These are phyloP conservation scores for Aegilops tauschii DNA, from an alignment of 176 grass and related monocot species.

Conservation along the genomic window DNA sequence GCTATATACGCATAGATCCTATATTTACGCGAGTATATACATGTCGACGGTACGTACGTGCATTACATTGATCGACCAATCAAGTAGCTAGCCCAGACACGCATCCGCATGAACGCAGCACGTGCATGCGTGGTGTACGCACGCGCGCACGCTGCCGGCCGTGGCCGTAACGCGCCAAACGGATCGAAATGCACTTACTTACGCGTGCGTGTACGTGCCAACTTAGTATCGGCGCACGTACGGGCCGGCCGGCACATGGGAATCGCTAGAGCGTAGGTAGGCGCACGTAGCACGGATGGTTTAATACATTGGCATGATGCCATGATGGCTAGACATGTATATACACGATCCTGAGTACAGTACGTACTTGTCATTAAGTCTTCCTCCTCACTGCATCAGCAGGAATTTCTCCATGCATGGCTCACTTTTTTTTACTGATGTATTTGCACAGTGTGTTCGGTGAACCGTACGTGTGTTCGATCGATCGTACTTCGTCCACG, in stretches of 20 bases:
- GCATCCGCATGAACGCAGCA: neutral
- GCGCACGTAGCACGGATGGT: too few relatives aligned
- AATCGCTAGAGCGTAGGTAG: too few relatives aligned
- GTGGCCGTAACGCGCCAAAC: slow-evolving; percentile 18
- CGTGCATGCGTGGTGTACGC: neutral
- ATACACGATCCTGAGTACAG: too few relatives aligned
- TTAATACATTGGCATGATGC: neutral
- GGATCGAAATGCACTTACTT: neutral
- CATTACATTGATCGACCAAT: neutral
- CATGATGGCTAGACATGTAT: neutral
- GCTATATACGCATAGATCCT: slow-evolving; percentile 3
- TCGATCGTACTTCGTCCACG: neutral
- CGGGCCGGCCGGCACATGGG: too few relatives aligned
- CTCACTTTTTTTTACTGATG: neutral
- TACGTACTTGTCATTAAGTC: neutral
- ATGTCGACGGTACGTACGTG: neutral
- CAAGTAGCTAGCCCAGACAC: neutral
- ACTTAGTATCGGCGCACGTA: neutral
- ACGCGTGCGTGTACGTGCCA: neutral
- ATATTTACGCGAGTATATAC: neutral
- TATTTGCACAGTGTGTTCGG: neutral
- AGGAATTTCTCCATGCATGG: neutral
- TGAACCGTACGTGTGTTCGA: neutral
- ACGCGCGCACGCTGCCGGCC: neutral
- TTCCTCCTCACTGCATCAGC: neutral